These are phyloP conservation scores for Talaromyces liani DNA, from an alignment of 495 filamentous ascomycete species.

Conservation along the genomic window DNA sequence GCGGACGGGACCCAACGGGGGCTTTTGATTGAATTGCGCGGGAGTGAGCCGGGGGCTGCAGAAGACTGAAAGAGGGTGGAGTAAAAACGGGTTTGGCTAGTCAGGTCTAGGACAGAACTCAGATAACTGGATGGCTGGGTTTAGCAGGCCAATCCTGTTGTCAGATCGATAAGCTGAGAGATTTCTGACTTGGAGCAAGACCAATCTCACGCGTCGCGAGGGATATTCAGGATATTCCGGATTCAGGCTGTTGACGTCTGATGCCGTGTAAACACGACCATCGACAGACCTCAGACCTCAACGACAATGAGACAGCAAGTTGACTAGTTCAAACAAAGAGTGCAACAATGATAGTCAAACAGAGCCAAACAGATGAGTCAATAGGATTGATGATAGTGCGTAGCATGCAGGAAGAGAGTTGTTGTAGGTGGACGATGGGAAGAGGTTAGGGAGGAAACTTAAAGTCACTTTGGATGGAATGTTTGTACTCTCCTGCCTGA, in stretches of 20 bases:
- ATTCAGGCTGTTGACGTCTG: background rate
- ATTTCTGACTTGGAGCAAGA: background rate
- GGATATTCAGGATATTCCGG: background rate
- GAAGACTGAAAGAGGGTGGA: slow-evolving; percentile 2
- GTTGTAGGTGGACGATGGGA: background rate
- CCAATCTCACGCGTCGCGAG: background rate
- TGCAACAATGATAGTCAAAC: background rate
- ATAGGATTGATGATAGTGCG: too few relatives aligned
- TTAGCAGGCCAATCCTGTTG: background rate
- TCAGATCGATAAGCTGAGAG: background rate
- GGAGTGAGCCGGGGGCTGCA: slow-evolving; percentile 1
- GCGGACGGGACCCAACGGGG: background rate
- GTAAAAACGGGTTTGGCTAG: slow-evolving; percentile 4
- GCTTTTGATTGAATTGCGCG: background rate
- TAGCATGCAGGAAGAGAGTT: background rate
- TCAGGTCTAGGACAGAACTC: background rate
- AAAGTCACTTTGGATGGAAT: background rate
- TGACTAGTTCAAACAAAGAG: background rate
- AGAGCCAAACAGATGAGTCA: background rate
- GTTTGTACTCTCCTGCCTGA: background rate
- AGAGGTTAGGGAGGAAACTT: background rate
- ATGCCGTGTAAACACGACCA: background rate
- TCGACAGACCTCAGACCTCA: background rate
- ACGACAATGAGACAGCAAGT: background rate
- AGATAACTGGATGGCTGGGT: background rate